Evolutionary conservation across 2,329 filamentous ascomycete genomes (phyloP), one percentile per base, ranked within the genome.

Genomic region (Xylariaceae sp.): DNA sequence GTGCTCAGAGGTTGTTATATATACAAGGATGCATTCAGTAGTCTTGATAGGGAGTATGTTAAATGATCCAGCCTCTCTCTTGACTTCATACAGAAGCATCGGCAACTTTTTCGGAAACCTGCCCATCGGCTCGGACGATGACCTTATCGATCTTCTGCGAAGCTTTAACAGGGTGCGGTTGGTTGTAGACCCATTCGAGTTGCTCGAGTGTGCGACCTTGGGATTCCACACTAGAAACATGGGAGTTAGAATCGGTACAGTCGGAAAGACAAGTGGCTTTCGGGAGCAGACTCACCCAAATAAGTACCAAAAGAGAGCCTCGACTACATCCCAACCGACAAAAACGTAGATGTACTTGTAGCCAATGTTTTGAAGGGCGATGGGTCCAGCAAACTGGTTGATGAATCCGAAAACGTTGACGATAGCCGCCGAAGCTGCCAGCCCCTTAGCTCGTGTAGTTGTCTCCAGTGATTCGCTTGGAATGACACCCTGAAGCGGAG

Each of bases 91-190:
- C 51, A 5, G 30, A 53, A 47, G 57, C 61, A 13, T 61, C 67
- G 1, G 73, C 70, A n/a, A 80, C 70, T 65, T 80, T 79, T 69
- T 79, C 77, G 7, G 73, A 73, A 9, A 80, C 77, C 15, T 71
- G 74, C 39, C 78, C 78, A 55, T 80, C 77, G 11, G 71, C 68
- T 62, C 75, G 74, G 13, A 81, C 66, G 49, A 80, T 72, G 55
- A 81, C 72, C 71, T 78, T 78, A 65, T 80, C 88, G 63, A 80
- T 73, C 54, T 71, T 73, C 59, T 75, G 71, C 3, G 78, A 81
- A 9, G 78, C 78, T 68, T 79, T 78, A 70, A 80, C 78, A 0
- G 78, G 78, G 62, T 77, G 76, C 23, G 76, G 74, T 66, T 80
- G 78, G 64, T 77, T 69, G 68, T 80, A 80, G 9, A 80, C 76